Percentiles rank a stretch among this genome's conserved stretches.
Evolutionary conservation across 169 alveolate genomes (phyloP).

Genomic region (Plasmodium coatneyi): DNA sequence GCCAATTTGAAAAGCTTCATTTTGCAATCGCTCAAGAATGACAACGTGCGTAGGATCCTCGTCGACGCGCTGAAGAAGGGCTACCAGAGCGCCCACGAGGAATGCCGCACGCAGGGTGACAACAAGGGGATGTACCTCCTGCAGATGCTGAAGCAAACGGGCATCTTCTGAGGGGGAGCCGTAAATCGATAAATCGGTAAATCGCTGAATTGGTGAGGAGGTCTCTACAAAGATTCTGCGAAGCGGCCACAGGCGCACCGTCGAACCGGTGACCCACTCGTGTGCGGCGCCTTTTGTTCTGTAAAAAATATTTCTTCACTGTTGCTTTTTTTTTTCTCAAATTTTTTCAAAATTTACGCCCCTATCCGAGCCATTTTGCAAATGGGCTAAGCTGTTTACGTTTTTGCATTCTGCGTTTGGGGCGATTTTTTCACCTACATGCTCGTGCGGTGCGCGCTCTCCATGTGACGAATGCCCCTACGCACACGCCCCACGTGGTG

Average conservation of each 20-base stretch:
- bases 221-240: background rate
- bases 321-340: background rate
- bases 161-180: slow-evolving; percentile 19
- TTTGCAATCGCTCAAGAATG: slow-evolving; percentile 64
- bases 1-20: slow-evolving; percentile 62
- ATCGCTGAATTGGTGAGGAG: background rate
- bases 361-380: background rate
- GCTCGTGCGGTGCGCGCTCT: background rate
- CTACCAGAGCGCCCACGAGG: slow-evolving; percentile 40
- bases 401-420: background rate
- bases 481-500: background rate
- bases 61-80: slow-evolving; percentile 74
- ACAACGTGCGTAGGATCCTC: slow-evolving; percentile 42
- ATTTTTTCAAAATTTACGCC: background rate
- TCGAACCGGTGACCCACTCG: background rate
- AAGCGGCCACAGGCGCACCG: background rate
- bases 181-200: background rate
- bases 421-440: background rate
- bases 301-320: background rate
- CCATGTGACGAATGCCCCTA: background rate
- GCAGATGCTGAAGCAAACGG: slow-evolving; percentile 70
- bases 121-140: slow-evolving; percentile 67
- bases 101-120: slow-evolving; percentile 52
- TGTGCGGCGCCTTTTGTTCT: background rate
- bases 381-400: background rate